These are phyloP conservation scores for Trichothecium roseum DNA, from an alignment of 2,329 filamentous ascomycete species.

Conservation along the genomic window DNA sequence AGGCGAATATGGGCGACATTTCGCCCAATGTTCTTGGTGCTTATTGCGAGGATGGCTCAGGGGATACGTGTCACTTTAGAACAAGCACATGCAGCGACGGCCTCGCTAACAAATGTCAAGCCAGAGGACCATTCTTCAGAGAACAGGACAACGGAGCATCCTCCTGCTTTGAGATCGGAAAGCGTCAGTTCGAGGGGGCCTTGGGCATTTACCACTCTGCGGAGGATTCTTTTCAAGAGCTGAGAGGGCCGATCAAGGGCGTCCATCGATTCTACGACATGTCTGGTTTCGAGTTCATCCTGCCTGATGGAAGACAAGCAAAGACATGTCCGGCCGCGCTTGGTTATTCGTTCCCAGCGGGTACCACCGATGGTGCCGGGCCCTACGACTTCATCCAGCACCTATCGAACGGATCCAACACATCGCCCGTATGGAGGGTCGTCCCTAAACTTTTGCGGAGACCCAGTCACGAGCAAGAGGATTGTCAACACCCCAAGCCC, in stretches of 20 bases:
- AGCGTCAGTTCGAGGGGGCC: conserved; percentile 55
- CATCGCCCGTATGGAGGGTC: conserved; percentile 67
- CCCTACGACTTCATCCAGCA: conserved; percentile 92
- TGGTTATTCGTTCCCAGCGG: conserved; percentile 86
- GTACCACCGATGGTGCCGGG: conserved; percentile 84
- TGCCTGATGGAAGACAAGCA: conserved; percentile 61
- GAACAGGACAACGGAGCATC: conserved; percentile 60
- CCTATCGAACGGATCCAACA: conserved; percentile 54
- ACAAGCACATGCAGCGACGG: conserved; percentile 76
- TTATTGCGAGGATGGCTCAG: conserved; percentile 79
- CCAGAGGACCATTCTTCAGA: conserved; percentile 59
- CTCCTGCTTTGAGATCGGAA: conserved; percentile 67
- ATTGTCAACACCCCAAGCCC: conserved; percentile 73
- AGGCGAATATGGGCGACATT: conserved; percentile 85
- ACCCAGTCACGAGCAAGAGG: conserved; percentile 58
- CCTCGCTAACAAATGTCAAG: conserved; percentile 60
- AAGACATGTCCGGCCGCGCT: conserved; percentile 77
- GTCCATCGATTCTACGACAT: conserved; percentile 84
- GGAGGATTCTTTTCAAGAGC: conserved; percentile 30
- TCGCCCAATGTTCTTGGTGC: conserved; percentile 81
- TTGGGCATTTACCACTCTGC: conserved; percentile 37
- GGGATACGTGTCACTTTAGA: conserved; percentile 58
- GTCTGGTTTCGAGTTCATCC: conserved; percentile 60
- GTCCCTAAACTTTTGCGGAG: conserved; percentile 63
- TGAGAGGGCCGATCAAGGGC: conserved; percentile 61